Percentiles rank a stretch among this genome's conserved stretches.
These are phyloP conservation scores for Trichocladium antarcticum DNA, from an alignment of 495 filamentous ascomycete genomes.

Conservation along the genomic window DNA sequence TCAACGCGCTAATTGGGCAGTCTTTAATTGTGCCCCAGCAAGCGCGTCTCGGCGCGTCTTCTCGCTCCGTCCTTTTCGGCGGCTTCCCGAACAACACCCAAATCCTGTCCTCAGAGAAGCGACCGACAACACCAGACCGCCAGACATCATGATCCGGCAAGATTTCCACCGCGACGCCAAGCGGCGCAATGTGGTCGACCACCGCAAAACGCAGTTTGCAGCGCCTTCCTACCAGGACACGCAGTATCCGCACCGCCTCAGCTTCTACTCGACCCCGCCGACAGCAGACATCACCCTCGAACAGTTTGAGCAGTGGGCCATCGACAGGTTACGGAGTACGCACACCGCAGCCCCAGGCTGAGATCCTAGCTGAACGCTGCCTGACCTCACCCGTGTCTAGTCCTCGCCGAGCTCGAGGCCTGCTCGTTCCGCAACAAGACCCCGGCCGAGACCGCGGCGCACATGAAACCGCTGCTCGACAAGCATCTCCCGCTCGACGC, in stretches of 20 bases:
- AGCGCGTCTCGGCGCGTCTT: slow-evolving; percentile 24
- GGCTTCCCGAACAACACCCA: not conserved
- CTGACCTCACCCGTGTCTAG: slow-evolving; percentile 31
- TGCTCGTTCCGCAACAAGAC: slow-evolving; percentile 89
- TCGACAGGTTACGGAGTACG: slow-evolving; percentile 71
- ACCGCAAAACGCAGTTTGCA: slow-evolving; percentile 81
- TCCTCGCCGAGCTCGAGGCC: slow-evolving; percentile 89
- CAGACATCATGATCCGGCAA: slow-evolving; percentile 41
- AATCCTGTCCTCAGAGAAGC: not conserved
- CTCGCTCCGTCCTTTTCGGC: not conserved
- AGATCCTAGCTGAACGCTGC: not conserved
- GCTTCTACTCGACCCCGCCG: slow-evolving; percentile 81
- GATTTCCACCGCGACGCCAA: slow-evolving; percentile 55
- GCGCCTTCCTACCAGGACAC: slow-evolving; percentile 56
- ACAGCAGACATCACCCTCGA: slow-evolving; percentile 93
- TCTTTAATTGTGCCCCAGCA: slow-evolving; percentile 7
- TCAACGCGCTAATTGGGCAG: not conserved
- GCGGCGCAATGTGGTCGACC: slow-evolving; percentile 58
- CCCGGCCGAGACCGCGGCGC: slow-evolving; percentile 59
- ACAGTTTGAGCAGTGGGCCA: slow-evolving; percentile 99
- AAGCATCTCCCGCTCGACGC: slow-evolving; percentile 78
- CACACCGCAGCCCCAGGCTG: not conserved
- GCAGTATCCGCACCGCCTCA: slow-evolving; percentile 76
- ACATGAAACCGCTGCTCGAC: slow-evolving; percentile 69
- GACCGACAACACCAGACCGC: not conserved